Evolutionary conservation across 768 basidiomycete genomes (phyloP).

Genomic region (Cystobasidiopsis lactophilus): DNA sequence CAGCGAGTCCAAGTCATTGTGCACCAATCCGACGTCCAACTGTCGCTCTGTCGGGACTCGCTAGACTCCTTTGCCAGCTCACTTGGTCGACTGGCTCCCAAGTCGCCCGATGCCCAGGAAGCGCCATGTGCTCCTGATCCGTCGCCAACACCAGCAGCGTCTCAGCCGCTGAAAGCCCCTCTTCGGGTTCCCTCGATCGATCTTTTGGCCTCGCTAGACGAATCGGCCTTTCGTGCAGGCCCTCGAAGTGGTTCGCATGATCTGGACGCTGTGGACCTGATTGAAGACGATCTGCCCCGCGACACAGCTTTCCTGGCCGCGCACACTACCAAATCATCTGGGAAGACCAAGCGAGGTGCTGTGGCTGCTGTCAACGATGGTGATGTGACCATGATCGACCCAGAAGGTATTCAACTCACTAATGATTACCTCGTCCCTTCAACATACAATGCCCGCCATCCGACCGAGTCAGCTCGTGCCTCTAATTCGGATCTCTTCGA

Average conservation of each 20-base stretch:
- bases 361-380: neutral
- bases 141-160: too few relatives aligned
- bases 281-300: constrained; percentile 70
- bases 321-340: constrained; percentile 40
- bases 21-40: too few relatives aligned
- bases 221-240: constrained; percentile 42
- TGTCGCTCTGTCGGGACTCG: too few relatives aligned
- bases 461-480: neutral
- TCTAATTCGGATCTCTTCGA: neutral
- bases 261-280: constrained; percentile 51
- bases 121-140: too few relatives aligned
- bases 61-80: too few relatives aligned
- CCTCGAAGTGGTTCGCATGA: constrained; percentile 36
- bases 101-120: too few relatives aligned
- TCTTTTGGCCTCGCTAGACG: constrained; percentile 31
- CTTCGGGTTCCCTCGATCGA: too few relatives aligned
- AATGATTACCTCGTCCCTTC: constrained; percentile 43
- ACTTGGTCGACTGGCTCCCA: too few relatives aligned
- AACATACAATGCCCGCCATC: neutral
- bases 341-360: too few relatives aligned
- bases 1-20: too few relatives aligned
- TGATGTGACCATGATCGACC: constrained; percentile 44
- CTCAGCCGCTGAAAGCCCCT: too few relatives aligned
- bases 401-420: constrained; percentile 40
- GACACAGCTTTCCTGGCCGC: constrained; percentile 63